Conservation (phyloP, 2,329 filamentous ascomycete genomes). For the Fusarium succisae region DNA sequence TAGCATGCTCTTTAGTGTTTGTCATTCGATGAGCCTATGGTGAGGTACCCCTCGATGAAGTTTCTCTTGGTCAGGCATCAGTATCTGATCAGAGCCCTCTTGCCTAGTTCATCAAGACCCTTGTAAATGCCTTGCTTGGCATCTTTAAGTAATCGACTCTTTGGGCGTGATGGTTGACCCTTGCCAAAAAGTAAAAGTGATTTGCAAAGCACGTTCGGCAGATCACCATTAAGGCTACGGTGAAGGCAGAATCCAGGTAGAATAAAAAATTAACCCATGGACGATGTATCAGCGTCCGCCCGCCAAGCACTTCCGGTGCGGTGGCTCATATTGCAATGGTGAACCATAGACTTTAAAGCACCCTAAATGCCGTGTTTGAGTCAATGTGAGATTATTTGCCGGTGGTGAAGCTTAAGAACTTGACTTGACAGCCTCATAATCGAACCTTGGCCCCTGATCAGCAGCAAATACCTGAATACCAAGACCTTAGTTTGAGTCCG, state of each 20-base stretch:
- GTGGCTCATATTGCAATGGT: conserved; percentile 23
- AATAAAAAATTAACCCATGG: conserved; percentile 18
- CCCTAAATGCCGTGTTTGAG: not conserved
- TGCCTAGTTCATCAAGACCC: not conserved
- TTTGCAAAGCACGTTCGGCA: conserved; percentile 20
- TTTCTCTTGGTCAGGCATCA: conserved; percentile 5
- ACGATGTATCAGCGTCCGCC: conserved; percentile 15
- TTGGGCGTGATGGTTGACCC: conserved; percentile 2
- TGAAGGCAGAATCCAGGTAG: conserved; percentile 6
- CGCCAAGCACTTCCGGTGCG: conserved; percentile 27
- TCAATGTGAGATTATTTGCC: not conserved
- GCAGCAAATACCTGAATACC: not conserved
- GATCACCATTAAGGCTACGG: conserved; percentile 36
- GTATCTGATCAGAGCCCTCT: not conserved
- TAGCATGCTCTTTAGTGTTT: not conserved
- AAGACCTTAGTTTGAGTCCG: conserved; percentile 1
- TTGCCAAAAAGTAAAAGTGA: conserved; percentile 13
- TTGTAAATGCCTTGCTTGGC: conserved; percentile 15
- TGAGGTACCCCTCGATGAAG: conserved; percentile 2
- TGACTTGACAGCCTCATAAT: conserved; percentile 24
- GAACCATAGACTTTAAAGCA: not conserved
- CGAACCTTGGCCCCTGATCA: conserved; percentile 1
- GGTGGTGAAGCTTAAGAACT: not conserved
- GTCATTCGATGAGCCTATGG: not conserved
- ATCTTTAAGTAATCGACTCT: not conserved